Evolutionary conservation across 495 filamentous ascomycete genomes (phyloP), one percentile per base, ranked within the genome.

Genomic region (Neurospora sp.): DNA sequence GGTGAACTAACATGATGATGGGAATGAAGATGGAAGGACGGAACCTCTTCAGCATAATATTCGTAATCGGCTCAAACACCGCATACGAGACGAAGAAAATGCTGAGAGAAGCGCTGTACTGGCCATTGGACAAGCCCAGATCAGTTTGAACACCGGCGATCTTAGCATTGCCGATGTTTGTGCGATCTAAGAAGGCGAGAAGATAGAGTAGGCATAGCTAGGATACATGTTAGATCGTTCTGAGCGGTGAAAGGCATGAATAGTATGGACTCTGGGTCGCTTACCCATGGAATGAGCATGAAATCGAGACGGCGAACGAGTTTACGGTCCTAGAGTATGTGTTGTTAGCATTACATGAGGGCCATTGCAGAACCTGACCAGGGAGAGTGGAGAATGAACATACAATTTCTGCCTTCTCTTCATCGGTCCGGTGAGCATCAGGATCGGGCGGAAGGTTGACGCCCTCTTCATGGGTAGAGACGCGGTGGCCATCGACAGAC

Each of bases 41-140:
- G 69, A 91, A 78, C 5, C 84, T 86, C 83, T 98, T 98, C 73
- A 98, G 89, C 27, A 98, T 82, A 70, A 98, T 81, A 80, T 98
- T 98, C 54, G 94, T 96, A 41, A 95, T 74, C 0, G 94, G 94
- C 85, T 97, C 95, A 74, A 94, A 93, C 46, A 94, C 82, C 44
- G 93, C 87, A 81, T 98, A 98, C 27, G 93, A 96, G 37, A 97
- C 88, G 85, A 98, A 98, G 83, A 97, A 98, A 77, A 97, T 92
- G 42, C 91, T 91, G 2, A 97, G 87, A 5, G 90, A 85, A 11
- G 87, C 86, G 79, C 95, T 96, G 82, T 94, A 98, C 23, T 85
- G 82, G 9, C 84, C 71, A 5, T 84, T 87, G 84, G 91, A 87
- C 42, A 84, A 77, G 37, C 84, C 49, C 4, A 97, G 85, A 73